A percentile compares a stretch with the other conserved stretches of the same genome.
Evolutionary conservation across 768 basidiomycete species (phyloP).

Genomic region (Kwoniella sp.): DNA sequence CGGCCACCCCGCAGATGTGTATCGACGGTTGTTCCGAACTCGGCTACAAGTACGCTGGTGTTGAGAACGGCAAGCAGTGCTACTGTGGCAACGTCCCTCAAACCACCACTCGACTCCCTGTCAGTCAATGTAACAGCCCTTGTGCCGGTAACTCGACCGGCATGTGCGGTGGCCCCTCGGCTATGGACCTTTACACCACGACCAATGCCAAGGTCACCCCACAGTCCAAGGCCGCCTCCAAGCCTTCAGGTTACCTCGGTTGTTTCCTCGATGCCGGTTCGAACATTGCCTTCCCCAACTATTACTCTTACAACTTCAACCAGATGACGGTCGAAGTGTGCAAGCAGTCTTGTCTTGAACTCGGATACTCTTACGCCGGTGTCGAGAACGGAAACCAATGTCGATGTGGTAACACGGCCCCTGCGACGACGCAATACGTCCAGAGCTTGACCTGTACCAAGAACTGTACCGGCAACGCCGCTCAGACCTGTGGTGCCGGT

Average conservation of each 20-base stretch:
- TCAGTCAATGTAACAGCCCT: constrained; percentile 32
- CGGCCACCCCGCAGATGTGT: constrained; percentile 31
- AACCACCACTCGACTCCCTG: constrained; percentile 16
- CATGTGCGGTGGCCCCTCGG: constrained; percentile 30
- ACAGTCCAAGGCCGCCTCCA: not conserved
- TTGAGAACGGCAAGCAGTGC: constrained; percentile 31
- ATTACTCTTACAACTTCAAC: constrained; percentile 35
- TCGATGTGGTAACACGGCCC: constrained; percentile 26
- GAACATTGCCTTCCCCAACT: constrained; percentile 24
- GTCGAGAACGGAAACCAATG: constrained; percentile 28
- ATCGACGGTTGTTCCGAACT: constrained; percentile 40
- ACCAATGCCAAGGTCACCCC: constrained; percentile 9
- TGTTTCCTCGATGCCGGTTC: constrained; percentile 32
- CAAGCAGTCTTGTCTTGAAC: constrained; percentile 23
- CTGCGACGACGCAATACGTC: constrained; percentile 23
- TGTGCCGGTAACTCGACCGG: constrained; percentile 40
- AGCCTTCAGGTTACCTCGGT: constrained; percentile 27
- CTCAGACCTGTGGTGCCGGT: constrained; percentile 39
- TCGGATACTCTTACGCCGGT: constrained; percentile 28
- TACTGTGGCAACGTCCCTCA: constrained; percentile 30
- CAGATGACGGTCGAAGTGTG: constrained; percentile 27
- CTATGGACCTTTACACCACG: constrained; percentile 35
- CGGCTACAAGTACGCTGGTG: constrained; percentile 32
- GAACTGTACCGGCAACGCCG: constrained; percentile 28
- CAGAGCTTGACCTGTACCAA: constrained; percentile 16